Percentiles rank a stretch among this genome's conserved stretches.
These are phyloP conservation scores for Sporisorium scitamineum DNA, from an alignment of 1,284 basidiomycete genomes.

Conservation along the genomic window DNA sequence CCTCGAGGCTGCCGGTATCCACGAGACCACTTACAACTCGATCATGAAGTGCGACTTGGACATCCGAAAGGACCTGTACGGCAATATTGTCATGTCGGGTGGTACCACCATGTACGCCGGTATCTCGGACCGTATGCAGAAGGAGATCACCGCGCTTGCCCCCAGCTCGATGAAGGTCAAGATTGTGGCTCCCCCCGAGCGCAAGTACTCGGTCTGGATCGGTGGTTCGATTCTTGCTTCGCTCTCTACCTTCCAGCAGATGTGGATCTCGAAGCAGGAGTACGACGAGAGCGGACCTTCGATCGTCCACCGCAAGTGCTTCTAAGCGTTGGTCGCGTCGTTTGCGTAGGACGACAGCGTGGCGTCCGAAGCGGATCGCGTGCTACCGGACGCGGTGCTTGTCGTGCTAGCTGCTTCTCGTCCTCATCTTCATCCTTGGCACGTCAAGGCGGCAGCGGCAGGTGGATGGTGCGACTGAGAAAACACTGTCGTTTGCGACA, in stretches of 20 bases:
- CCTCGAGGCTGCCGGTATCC: constrained; percentile 91
- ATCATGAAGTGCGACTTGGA: constrained; percentile 79
- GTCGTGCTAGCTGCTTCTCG: constrained; percentile 4
- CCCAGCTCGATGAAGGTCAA: constrained; percentile 86
- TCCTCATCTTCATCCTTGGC: not conserved
- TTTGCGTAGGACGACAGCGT: not conserved
- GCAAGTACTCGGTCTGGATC: constrained; percentile 87
- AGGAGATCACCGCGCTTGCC: constrained; percentile 89
- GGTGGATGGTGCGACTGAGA: not conserved
- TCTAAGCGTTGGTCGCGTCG: constrained; percentile 51
- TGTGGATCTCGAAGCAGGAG: constrained; percentile 88
- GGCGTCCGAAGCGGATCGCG: constrained; percentile 6
- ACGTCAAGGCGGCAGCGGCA: constrained; percentile 2
- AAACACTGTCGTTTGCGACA: not conserved
- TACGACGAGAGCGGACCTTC: constrained; percentile 69
- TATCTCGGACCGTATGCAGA: constrained; percentile 97
- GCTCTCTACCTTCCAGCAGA: constrained; percentile 91
- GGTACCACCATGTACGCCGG: constrained; percentile 98
- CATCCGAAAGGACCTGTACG: constrained; percentile 84
- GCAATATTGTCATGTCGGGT: constrained; percentile 93
- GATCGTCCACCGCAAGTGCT: constrained; percentile 69
- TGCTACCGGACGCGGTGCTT: not conserved
- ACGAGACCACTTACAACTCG: constrained; percentile 94
- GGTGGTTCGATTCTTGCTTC: constrained; percentile 97
- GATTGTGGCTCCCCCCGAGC: constrained; percentile 68